Evolutionary conservation across 139 green algal genomes (phyloP), one percentile per base, ranked within the genome.

Genomic region (Dunaliella primolecta): DNA sequence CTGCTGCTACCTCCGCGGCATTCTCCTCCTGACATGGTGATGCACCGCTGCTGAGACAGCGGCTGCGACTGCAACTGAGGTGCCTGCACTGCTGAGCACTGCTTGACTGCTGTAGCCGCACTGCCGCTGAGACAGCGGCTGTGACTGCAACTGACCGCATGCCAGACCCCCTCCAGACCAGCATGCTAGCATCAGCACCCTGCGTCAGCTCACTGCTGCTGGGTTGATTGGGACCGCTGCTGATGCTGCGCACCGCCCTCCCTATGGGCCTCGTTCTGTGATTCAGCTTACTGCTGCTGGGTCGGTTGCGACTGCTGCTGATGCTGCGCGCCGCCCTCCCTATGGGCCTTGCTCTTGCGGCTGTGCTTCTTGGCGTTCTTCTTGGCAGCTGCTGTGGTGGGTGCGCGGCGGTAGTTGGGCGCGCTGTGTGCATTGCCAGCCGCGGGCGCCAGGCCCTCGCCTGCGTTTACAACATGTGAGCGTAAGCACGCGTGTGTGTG

Each of bases 241-340:
- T 78, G 82, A 23, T 30, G 75, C 31, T 38, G 83, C 7, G 21
- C 27, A 2, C 20, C 31, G 30, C 56, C 25, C 82, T 32, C 7
- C 57, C 38, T 72, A 71, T 46, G 83, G 71, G 20, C 30, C 38
- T 20, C 64, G 31, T 2, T 37, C 76, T 46, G n/a, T n/a, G n/a
- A n/a, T n/a, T n/a, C n/a, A n/a, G n/a, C n/a, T n/a, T n/a, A n/a
- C n/a, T n/a, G n/a, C n/a, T n/a, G n/a, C n/a, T n/a, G n/a, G n/a
- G n/a, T n/a, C n/a, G 56, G 29, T 87, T 33, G n/a, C 30, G 21
- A 24, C 29, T 30, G 64, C 82, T 64, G 64, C 70, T 78, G 82
- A 23, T 30, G 75, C 31, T 38, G 83, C 7, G 21, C 27, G 15
- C 20, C 31, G 30, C 56, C 25, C 82, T 32, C 7, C 57, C 38